Conservation (phyloP, 345 rosid genomes). For the Syzygium jambos region DNA sequence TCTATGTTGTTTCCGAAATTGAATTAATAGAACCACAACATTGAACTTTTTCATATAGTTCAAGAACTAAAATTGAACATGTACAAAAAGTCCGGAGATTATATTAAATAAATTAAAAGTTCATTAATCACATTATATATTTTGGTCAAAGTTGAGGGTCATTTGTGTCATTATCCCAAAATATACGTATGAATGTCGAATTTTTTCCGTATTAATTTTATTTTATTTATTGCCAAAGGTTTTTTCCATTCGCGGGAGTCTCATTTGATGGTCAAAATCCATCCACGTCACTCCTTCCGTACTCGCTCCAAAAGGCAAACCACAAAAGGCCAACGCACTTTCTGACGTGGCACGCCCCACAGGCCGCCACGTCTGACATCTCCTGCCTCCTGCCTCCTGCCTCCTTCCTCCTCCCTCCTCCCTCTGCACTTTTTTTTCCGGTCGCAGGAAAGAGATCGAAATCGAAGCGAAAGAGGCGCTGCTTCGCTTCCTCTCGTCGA, state of each 20-base stretch:
- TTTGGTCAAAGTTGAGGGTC: too few species aligned
- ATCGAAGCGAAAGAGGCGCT: background rate
- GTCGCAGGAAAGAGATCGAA: background rate
- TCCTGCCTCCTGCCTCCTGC: background rate
- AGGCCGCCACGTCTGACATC: background rate
- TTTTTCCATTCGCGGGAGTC: background rate
- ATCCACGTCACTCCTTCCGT: background rate
- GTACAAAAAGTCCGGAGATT: too few species aligned
- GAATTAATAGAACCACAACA: too few species aligned
- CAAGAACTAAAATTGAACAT: too few species aligned
- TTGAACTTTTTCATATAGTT: too few species aligned
- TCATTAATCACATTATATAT: accelerated
- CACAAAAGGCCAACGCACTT: background rate
- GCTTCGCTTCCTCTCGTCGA: background rate
- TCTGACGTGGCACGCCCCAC: background rate
- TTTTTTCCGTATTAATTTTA: background rate
- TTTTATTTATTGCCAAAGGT: background rate
- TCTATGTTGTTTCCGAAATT: too few species aligned
- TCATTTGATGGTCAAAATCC: background rate
- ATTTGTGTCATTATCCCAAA: too few species aligned
- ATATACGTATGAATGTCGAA: background rate
- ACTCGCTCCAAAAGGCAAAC: background rate
- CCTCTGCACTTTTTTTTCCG: background rate
- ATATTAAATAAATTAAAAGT: too few species aligned
- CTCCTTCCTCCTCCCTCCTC: background rate